Evolutionary conservation across 495 filamentous ascomycete genomes (phyloP).

Genomic region (Parmelia sp.): DNA sequence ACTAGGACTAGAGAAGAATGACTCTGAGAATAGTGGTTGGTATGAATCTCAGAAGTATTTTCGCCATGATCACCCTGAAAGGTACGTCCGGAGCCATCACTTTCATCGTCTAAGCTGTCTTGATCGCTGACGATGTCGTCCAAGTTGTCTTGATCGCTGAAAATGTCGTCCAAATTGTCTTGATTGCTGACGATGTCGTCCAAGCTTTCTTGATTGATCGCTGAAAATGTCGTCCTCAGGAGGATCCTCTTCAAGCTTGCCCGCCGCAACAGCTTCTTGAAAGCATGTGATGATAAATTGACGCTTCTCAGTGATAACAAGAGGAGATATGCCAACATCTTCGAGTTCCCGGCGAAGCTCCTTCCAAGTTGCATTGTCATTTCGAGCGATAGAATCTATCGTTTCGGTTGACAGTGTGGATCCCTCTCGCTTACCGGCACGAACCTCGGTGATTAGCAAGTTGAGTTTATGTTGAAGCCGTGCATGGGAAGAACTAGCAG

Average conservation of each 20-base stretch:
- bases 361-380: constrained; percentile 17
- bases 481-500: too few species aligned
- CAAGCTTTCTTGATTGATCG: too few species aligned
- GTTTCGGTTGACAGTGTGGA: constrained; percentile 13
- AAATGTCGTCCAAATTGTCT: too few species aligned
- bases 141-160: too few species aligned
- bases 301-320: constrained; percentile 16
- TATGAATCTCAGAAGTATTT: too few species aligned
- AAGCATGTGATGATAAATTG: constrained; percentile 23
- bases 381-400: constrained; percentile 8
- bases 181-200: too few species aligned
- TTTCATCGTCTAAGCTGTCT: too few species aligned
- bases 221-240: background rate
- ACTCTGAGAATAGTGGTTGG: too few species aligned
- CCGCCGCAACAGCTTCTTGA: constrained; percentile 19
- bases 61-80: too few species aligned
- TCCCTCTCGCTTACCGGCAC: constrained; percentile 21
- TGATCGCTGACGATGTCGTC: background rate
- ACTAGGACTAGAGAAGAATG: too few species aligned
- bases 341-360: constrained; percentile 21
- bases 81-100: too few species aligned
- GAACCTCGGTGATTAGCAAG: constrained; percentile 21
- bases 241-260: constrained; percentile 15
- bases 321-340: constrained; percentile 21
- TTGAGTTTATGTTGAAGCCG: constrained; percentile 19